Conservation (phyloP, 805 yeast species). For the Wickerhamomyces queroliae region DNA sequence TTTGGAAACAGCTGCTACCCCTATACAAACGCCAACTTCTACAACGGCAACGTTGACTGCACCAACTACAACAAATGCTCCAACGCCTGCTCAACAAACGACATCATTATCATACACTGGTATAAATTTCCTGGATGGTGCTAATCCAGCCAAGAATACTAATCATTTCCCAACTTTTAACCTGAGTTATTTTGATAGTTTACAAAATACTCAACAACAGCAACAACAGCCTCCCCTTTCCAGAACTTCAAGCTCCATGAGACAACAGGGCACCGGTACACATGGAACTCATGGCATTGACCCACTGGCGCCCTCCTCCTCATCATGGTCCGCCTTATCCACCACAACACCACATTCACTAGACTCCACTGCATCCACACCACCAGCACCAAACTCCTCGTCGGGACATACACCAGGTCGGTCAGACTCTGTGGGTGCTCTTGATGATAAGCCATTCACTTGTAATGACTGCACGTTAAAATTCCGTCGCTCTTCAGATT, state of each 20-base stretch:
- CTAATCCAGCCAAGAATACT: slow-evolving; percentile 6
- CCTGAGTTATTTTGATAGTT: slow-evolving; percentile 23
- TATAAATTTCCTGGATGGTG: slow-evolving; percentile 6
- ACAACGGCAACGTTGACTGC: neutral
- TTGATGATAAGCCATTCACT: slow-evolving; percentile 36
- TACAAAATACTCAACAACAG: slow-evolving; percentile 26
- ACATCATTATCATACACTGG: neutral
- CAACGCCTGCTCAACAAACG: too few relatives aligned
- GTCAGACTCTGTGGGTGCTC: slow-evolving; percentile 6
- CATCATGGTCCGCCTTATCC: slow-evolving; percentile 1
- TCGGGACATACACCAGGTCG: slow-evolving; percentile 2
- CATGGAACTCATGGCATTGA: too few relatives aligned
- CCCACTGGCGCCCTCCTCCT: too few relatives aligned
- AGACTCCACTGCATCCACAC: neutral
- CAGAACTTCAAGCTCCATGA: neutral
- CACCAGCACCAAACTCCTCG: slow-evolving; percentile 1
- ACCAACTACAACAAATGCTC: neutral
- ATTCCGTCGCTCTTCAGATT: slow-evolving; percentile 63
- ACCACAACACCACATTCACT: neutral
- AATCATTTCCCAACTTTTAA: slow-evolving; percentile 22
- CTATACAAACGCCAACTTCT: too few relatives aligned
- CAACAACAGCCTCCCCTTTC: neutral
- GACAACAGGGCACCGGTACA: neutral
- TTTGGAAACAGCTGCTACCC: neutral
- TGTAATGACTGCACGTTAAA: slow-evolving; percentile 58